Evolutionary conservation across 306 rosid genomes (phyloP).

Genomic region (Prunus fruticosa): DNA sequence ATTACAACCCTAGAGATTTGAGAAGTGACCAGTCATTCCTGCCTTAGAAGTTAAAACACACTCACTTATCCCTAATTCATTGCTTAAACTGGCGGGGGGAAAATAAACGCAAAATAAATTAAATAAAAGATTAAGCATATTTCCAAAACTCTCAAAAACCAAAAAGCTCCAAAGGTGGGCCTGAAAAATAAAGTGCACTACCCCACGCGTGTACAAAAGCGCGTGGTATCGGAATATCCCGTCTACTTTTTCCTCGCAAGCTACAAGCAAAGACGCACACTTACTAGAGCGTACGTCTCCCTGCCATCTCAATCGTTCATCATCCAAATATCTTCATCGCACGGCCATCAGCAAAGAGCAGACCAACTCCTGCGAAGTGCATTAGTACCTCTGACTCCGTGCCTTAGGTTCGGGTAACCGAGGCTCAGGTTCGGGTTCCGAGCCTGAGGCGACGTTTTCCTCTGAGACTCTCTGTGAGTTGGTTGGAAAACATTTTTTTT

Average conservation of each 20-base stretch:
- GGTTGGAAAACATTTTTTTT: conserved; percentile 17
- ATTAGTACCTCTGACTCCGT: neutral
- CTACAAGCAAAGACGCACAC: conserved; percentile 2
- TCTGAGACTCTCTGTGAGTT: neutral
- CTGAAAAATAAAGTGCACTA: neutral
- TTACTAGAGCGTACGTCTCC: neutral
- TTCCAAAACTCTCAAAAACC: neutral
- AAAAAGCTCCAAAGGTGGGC: neutral
- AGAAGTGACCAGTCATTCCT: neutral
- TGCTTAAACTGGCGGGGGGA: conserved; percentile 23
- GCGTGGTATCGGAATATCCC: conserved; percentile 32
- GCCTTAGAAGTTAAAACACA: neutral
- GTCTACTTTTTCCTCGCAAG: conserved; percentile 7
- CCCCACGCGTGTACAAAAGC: conserved; percentile 23
- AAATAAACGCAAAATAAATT: neutral
- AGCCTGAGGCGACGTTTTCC: conserved; percentile 17
- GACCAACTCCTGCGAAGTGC: neutral
- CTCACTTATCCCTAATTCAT: neutral
- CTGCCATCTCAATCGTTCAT: conserved; percentile 1
- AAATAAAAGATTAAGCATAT: neutral
- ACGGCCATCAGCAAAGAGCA: neutral
- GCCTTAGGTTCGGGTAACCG: neutral
- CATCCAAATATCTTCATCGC: neutral
- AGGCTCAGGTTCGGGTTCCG: conserved; percentile 1
- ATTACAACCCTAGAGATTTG: neutral